A percentile compares a stretch with the other conserved stretches of the same genome.
These are phyloP conservation scores for Penicillium dipodomyicola DNA, from an alignment of 495 filamentous ascomycete species.

Conservation along the genomic window DNA sequence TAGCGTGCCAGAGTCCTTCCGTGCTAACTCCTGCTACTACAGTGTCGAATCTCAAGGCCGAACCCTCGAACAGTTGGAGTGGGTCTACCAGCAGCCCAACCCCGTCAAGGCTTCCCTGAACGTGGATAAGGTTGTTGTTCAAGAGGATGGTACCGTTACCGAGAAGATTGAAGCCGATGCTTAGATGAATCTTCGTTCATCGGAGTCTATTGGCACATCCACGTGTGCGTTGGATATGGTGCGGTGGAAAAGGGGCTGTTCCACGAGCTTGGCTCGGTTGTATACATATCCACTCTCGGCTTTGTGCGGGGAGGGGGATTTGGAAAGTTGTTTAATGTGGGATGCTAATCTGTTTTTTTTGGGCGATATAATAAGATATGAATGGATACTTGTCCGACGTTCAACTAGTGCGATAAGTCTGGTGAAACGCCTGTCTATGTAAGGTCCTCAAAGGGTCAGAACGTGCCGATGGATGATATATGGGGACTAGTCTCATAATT, in stretches of 20 bases:
- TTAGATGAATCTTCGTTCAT: conserved; percentile 15
- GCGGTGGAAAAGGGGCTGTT: background rate
- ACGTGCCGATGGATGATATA: no score
- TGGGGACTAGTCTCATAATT: no score
- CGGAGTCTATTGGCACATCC: background rate
- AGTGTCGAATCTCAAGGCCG: conserved; percentile 64
- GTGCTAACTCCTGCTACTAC: conserved; percentile 7
- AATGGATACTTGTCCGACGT: background rate
- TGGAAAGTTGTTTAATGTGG: background rate
- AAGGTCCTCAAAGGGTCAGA: background rate
- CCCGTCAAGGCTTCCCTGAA: conserved; percentile 57
- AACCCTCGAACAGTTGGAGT: conserved; percentile 69
- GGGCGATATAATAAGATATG: conserved; percentile 2
- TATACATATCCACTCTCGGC: background rate
- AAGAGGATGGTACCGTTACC: conserved; percentile 50
- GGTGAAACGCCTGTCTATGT: background rate
- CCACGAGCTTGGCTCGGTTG: background rate
- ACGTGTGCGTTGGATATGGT: background rate
- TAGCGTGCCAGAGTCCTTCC: background rate
- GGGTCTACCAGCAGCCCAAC: conserved; percentile 62
- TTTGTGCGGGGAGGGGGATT: background rate
- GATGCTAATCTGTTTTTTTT: background rate
- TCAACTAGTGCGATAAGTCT: background rate
- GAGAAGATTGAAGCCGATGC: conserved; percentile 60
- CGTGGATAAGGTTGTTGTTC: conserved; percentile 55